Evolutionary conservation across 495 filamentous ascomycete genomes (phyloP), one percentile per base, ranked within the genome.

Genomic region (Neurospora sp.): DNA sequence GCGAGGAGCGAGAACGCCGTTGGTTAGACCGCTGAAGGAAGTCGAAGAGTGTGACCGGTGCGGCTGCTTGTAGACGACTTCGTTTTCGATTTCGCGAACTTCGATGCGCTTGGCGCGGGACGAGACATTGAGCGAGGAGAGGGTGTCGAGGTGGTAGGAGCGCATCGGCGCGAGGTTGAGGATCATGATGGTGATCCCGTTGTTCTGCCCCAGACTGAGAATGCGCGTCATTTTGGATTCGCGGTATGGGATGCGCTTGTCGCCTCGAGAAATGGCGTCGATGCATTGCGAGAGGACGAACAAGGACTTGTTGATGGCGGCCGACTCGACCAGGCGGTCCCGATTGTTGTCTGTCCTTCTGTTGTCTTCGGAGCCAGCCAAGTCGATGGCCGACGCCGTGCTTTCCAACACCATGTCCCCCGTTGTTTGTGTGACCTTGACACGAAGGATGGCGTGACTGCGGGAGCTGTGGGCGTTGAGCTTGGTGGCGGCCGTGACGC

Each of bases 161-260:
- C 89, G 90, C 70, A 92, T 86, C 7, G 92, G 94, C 0, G 96
- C 94, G 1, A 98, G 87, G 78, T 98, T 99, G 43, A 99, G 86
- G 72, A 99, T 96, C 96, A 99, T 99, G 72, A 98, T 86, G 0
- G 94, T 98, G 59, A 97, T 86, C 15, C 96, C 95, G 75, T 97
- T 94, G 80, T 98, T 98, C 82, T 99, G 96, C 0, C 96, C 96
- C 13, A 98, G 84, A 1, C 91, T 94, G 38, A 99, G 81, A 39
- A 99, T 98, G 42, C 96, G 87, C 5, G 96, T 99, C 96, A 98
- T 98, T 84, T 98, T 99, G 34, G 90, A 93, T 80, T 99, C 96
- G 71, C 94, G 88, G 79, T 96, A 98, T 0, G 96, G 96, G 73
- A 98, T 95, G 31, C 96, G 89, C 70, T 88, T 88, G 76, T 88